Evolutionary conservation across 2,329 filamentous ascomycete species (phyloP).

Genomic region (Paecilomyces sp.): DNA sequence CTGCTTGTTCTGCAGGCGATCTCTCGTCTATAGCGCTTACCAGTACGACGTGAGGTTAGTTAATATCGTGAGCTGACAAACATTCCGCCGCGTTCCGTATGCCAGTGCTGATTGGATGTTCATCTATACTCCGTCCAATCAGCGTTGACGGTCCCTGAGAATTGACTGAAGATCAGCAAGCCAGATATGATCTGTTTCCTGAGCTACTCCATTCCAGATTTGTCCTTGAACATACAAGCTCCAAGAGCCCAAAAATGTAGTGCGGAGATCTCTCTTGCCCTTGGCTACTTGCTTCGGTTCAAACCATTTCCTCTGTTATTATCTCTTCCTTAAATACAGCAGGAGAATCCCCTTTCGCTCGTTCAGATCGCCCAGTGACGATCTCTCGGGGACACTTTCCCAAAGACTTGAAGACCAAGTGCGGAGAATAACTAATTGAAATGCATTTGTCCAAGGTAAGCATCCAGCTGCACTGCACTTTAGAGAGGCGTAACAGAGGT

Average conservation of each 20-base stretch:
- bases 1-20: neutral
- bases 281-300: neutral
- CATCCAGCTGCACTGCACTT: neutral
- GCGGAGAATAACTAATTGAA: neutral
- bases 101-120: neutral
- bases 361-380: neutral
- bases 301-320: neutral
- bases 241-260: neutral
- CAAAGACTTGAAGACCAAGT: neutral
- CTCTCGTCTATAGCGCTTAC: neutral
- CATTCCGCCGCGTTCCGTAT: neutral
- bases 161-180: neutral
- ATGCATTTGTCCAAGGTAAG: conserved; percentile 11
- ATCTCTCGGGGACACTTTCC: neutral
- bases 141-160: neutral
- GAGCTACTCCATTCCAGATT: neutral
- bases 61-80: neutral
- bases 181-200: neutral
- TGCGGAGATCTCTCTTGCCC: neutral
- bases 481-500: neutral
- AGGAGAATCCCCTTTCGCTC: neutral
- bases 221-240: neutral
- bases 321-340: neutral
- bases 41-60: neutral
- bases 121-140: neutral